Conservation (phyloP, 345 rosid species). For the Eucalyptus fibrosa region DNA sequence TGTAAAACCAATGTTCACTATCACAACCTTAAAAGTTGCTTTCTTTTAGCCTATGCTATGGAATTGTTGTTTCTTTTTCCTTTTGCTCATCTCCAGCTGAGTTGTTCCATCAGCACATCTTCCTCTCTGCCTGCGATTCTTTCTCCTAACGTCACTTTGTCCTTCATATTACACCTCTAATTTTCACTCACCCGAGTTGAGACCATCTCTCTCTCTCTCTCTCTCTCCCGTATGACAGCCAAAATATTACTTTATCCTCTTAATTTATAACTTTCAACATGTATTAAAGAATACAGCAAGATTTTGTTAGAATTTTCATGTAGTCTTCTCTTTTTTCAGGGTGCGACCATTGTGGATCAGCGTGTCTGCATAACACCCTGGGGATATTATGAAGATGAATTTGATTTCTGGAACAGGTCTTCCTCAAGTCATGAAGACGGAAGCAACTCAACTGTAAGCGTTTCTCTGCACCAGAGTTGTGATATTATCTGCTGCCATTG, state of each 20-base stretch:
- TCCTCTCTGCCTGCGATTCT: neutral
- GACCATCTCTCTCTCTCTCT: neutral
- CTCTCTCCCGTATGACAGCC: neutral
- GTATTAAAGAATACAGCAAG: neutral
- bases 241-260: neutral
- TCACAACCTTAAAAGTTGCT: neutral
- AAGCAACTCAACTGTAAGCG: constrained; percentile 33
- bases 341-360: constrained; percentile 67
- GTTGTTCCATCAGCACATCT: neutral
- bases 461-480: neutral
- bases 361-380: constrained; percentile 70
- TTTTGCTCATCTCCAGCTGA: neutral
- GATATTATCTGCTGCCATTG: neutral
- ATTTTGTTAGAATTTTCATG: neutral
- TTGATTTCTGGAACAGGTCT: constrained; percentile 39
- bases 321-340: constrained; percentile 18
- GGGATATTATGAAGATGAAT: constrained; percentile 52
- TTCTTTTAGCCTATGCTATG: neutral
- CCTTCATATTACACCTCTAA: neutral
- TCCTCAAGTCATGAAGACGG: constrained; percentile 16
- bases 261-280: neutral
- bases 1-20: neutral
- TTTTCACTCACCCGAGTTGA: neutral
- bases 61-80: neutral
- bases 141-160: neutral